Evolutionary conservation across 2,329 filamentous ascomycete genomes (phyloP).

Genomic region (Penicillium aurantiogriseum): DNA sequence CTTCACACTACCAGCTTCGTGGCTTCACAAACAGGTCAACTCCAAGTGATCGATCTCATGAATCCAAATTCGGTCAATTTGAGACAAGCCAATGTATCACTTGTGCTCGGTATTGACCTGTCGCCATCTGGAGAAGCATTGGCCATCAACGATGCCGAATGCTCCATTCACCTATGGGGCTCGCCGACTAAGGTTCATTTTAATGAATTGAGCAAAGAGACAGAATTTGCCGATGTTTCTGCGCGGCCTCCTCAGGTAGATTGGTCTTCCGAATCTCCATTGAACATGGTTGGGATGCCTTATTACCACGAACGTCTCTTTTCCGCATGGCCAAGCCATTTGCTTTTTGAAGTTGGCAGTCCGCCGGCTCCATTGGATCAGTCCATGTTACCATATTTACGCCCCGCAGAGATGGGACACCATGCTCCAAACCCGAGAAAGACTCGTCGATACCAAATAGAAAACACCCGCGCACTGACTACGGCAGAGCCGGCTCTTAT

Average conservation of each 20-base stretch:
- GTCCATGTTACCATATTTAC: conserved; percentile 66
- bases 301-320: conserved; percentile 86
- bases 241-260: conserved; percentile 64
- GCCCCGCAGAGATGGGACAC: conserved; percentile 70
- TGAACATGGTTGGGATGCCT: conserved; percentile 86
- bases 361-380: conserved; percentile 74
- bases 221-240: conserved; percentile 71
- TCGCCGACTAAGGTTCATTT: conserved; percentile 83
- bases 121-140: conserved; percentile 85
- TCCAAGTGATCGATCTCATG: conserved; percentile 94
- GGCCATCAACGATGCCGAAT: conserved; percentile 75
- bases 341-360: conserved; percentile 80
- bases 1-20: conserved; percentile 95
- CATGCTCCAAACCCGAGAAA: conserved; percentile 76
- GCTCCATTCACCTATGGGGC: conserved; percentile 81
- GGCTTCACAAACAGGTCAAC: conserved; percentile 84
- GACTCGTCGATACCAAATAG: conserved; percentile 75
- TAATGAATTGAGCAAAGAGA: conserved; percentile 73
- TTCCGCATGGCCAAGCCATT: conserved; percentile 84
- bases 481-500: conserved; percentile 61
- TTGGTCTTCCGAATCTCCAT: conserved; percentile 71
- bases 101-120: conserved; percentile 78
- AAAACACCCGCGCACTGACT: conserved; percentile 67
- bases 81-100: conserved; percentile 75
- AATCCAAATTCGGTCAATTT: conserved; percentile 86